Conservation (phyloP, 73 alveolate genomes). For the Tetrahymena thermophila region DNA sequence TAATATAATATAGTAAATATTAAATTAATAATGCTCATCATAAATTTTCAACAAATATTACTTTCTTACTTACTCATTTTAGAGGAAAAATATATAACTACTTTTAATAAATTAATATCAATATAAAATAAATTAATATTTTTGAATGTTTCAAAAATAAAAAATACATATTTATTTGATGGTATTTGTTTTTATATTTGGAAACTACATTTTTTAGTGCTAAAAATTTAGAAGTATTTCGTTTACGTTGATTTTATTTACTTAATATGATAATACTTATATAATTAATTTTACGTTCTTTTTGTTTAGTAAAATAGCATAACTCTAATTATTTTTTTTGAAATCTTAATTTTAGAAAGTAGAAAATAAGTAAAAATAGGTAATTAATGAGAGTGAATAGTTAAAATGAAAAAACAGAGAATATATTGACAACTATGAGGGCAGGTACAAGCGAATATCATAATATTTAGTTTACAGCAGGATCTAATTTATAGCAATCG, state of each 20-base stretch:
- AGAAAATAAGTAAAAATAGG: neutral
- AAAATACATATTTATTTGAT: no score
- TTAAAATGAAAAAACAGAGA: neutral
- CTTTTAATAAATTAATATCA: no score
- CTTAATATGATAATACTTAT: neutral
- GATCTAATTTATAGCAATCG: neutral
- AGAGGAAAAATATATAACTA: no score
- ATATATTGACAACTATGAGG: neutral
- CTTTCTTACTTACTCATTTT: no score
- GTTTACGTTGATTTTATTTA: neutral
- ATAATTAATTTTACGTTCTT: neutral
- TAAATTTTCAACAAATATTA: no score
- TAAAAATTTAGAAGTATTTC: no score
- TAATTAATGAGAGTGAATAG: neutral
- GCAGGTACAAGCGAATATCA: neutral
- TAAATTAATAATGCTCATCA: no score
- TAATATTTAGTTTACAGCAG: neutral
- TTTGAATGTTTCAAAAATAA: neutral
- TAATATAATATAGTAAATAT: no score
- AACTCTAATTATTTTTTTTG: neutral
- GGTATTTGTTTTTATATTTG: neutral
- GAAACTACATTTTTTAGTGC: neutral
- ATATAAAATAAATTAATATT: no score
- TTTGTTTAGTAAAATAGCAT: neutral
- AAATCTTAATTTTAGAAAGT: neutral